Evolutionary conservation across 768 basidiomycete genomes (phyloP), one percentile per base, ranked within the genome.

Genomic region (Hypholoma fasciculare): DNA sequence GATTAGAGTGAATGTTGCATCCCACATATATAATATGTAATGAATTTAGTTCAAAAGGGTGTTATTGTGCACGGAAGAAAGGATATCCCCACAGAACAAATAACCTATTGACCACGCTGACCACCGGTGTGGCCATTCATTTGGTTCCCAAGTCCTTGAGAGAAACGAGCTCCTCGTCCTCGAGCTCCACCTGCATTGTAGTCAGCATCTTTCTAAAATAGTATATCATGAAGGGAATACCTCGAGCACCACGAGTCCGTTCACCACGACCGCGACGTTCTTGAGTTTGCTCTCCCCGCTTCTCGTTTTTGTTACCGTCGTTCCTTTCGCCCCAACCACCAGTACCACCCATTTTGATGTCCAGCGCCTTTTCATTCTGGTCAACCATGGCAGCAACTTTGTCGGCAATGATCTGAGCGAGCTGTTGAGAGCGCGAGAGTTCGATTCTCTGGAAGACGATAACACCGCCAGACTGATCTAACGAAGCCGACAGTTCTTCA

Each of bases 371-470:
- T 74, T 98, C 95, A 66, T 94, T 96, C 64, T 92, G 89, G 67
- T 98, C 95, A 5, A 95, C 87, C 84, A 98, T 80, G 17, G 82
- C 79, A 23, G 82, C 86, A 17, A 96, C 82, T 73, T 93, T 92
- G 65, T 98, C 96, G 6, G 96, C 90, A 43, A 99, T 82, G 40
- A 85, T 83, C 67, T 90, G 90, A 1, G 93, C 88, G n/a, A 98
- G 79, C 70, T 94, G 90, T 72, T 99, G 97, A 3, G 89, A 80
- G 47, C 92, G 89, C 14, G 90, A 87, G 38, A 92, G 82, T 65
- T 98, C 96, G 57, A 94, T 84, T 56, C 94, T 88, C 69, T 98
- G 94, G 80, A 98, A 95, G 47, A 96, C 88, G 56, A 99, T 83
- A 43, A 96, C 94, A 38, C 87, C 89, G 20, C 88, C 88, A 16